A percentile compares a stretch with the other conserved stretches of the same genome.
Conservation (phyloP, 345 rosid species). For the Rhizophora apiculata region DNA sequence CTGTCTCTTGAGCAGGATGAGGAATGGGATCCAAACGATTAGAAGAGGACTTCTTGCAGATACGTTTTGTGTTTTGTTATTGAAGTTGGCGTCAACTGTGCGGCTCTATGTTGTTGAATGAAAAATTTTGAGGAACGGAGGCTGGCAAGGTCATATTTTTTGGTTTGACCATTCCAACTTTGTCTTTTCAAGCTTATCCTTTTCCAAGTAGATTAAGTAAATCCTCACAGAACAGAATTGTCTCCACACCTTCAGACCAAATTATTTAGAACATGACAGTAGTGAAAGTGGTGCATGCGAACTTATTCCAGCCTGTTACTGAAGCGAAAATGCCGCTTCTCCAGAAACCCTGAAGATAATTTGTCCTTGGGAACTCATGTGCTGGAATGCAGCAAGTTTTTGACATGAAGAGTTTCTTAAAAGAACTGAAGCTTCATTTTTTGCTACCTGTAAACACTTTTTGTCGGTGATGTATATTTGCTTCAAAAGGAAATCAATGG, state of each 20-base stretch:
- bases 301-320: constrained; percentile 9
- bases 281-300: constrained; percentile 12
- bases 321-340: constrained; percentile 1
- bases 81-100: constrained; percentile 27
- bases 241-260: constrained; percentile 27
- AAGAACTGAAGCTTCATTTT: constrained; percentile 1
- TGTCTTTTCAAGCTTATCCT: constrained; percentile 38
- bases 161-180: constrained; percentile 28
- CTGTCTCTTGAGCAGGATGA: constrained; percentile 67
- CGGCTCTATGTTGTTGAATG: constrained; percentile 29
- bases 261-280: constrained; percentile 11
- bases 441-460: constrained; percentile 10
- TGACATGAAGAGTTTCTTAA: constrained; percentile 6
- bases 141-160: constrained; percentile 28
- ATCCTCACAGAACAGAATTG: constrained; percentile 24
- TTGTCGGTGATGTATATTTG: constrained; percentile 27
- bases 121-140: constrained; percentile 19
- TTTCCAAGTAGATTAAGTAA: constrained; percentile 35
- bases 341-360: not conserved
- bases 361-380: not conserved
- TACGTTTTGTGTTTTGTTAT: constrained; percentile 8
- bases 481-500: constrained; percentile 20
- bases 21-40: constrained; percentile 97
- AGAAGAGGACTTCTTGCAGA: constrained; percentile 26
- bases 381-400: not conserved